A percentile compares a stretch with the other conserved stretches of the same genome.
Evolutionary conservation across 345 rosid genomes (phyloP).

Genomic region (Sonneratia alba): DNA sequence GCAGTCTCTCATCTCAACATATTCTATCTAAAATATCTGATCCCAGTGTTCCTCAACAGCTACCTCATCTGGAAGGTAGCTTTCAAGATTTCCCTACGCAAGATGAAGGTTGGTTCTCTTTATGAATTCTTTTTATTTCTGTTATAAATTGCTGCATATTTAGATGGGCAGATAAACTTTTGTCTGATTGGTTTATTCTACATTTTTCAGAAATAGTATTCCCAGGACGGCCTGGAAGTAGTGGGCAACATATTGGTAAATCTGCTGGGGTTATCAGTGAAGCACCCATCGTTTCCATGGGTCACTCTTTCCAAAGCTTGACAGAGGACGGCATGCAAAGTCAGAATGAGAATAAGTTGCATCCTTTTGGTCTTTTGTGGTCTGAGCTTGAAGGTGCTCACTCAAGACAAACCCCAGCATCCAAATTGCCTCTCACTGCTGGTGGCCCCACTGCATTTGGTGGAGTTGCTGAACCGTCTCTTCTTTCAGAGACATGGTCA

Average conservation of each 20-base stretch:
- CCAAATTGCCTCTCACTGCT: slow-evolving; percentile 23
- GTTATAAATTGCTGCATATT: not conserved
- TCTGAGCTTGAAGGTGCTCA: slow-evolving; percentile 50
- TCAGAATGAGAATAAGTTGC: slow-evolving; percentile 36
- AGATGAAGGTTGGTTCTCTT: slow-evolving; percentile 38
- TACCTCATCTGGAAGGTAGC: slow-evolving; percentile 24
- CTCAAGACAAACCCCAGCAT: slow-evolving; percentile 24
- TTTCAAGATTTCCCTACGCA: slow-evolving; percentile 35
- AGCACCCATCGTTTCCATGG: slow-evolving; percentile 13
- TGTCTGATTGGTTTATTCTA: not conserved
- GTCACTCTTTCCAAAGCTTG: slow-evolving; percentile 19
- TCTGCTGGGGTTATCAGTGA: slow-evolving; percentile 20
- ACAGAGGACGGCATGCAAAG: slow-evolving; percentile 21
- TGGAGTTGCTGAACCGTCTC: slow-evolving; percentile 25
- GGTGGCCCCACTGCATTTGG: slow-evolving; percentile 26
- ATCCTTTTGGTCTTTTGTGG: slow-evolving; percentile 55
- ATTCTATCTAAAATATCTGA: slow-evolving; percentile 29
- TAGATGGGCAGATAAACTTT: not conserved
- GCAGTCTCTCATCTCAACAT: slow-evolving; percentile 25
- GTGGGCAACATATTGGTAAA: slow-evolving; percentile 22
- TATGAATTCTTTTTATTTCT: not conserved
- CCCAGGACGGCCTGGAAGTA: slow-evolving; percentile 48
- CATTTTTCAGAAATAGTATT: slow-evolving; percentile 47
- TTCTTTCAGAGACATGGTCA: slow-evolving; percentile 31
- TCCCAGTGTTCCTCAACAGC: slow-evolving; percentile 29